Conservation (phyloP, 2,329 filamentous ascomycete species). For the Aspergillus bombycis region DNA sequence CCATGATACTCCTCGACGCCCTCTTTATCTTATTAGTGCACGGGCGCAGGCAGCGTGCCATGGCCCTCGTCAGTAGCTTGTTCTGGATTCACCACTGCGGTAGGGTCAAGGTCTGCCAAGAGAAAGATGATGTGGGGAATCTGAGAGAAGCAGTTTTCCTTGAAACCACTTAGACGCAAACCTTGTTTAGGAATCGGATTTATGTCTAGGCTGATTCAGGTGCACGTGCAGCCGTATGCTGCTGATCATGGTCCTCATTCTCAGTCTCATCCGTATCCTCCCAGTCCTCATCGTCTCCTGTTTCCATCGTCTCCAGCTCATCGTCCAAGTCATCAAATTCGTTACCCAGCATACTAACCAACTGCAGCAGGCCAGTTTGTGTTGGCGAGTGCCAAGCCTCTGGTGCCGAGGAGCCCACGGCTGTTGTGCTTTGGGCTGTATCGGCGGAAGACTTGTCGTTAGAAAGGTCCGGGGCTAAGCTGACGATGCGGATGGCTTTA, state of each 20-base stretch:
- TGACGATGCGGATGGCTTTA: constrained; percentile 46
- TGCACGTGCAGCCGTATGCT: neutral
- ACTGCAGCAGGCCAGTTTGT: constrained; percentile 26
- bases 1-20: neutral
- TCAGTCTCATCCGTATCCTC: constrained; percentile 8
- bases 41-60: neutral
- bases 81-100: neutral
- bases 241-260: constrained; percentile 3
- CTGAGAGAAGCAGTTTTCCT: neutral
- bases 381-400: constrained; percentile 26
- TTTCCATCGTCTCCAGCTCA: constrained; percentile 2
- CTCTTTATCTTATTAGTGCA: neutral
- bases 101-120: neutral
- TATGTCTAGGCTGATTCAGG: neutral
- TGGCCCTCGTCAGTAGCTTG: neutral
- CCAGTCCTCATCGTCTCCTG: constrained; percentile 7
- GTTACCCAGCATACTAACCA: constrained; percentile 32
- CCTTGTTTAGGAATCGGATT: neutral
- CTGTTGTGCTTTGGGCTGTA: neutral
- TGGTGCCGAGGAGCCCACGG: constrained; percentile 13
- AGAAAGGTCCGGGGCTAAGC: constrained; percentile 36
- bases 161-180: neutral
- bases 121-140: neutral
- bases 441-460: constrained; percentile 5
- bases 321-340: constrained; percentile 21